Evolutionary conservation across 345 rosid genomes (phyloP).

Genomic region (Citrus cavaleriei): DNA sequence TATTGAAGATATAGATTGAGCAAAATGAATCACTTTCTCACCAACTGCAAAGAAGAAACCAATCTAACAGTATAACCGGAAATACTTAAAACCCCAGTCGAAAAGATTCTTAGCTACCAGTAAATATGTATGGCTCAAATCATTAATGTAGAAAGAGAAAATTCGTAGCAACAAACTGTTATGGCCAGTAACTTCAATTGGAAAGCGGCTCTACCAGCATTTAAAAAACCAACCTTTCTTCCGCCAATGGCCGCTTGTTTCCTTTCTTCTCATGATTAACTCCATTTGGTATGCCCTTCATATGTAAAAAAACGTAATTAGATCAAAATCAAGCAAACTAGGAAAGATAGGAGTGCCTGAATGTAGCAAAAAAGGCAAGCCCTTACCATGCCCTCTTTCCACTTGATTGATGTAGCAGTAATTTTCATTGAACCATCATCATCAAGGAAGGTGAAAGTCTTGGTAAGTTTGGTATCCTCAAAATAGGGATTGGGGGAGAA

Average conservation of each 20-base stretch:
- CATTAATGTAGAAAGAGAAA: neutral
- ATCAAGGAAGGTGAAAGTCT: slow-evolving; percentile 76
- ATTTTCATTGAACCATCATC: slow-evolving; percentile 87
- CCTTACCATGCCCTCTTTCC: slow-evolving; percentile 90
- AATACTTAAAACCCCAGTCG: neutral
- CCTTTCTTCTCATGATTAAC: slow-evolving; percentile 80
- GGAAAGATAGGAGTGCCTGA: neutral
- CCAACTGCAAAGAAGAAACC: neutral
- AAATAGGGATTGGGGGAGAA: slow-evolving; percentile 78
- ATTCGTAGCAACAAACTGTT: neutral
- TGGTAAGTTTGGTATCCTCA: slow-evolving; percentile 75
- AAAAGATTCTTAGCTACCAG: neutral
- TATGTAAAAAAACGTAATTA: slow-evolving; percentile 13
- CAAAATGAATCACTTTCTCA: neutral
- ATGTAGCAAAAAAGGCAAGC: neutral
- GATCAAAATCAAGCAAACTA: slow-evolving; percentile 7
- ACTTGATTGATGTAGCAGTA: slow-evolving; percentile 71
- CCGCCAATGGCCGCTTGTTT: slow-evolving; percentile 66
- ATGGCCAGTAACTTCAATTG: neutral
- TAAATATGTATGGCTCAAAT: neutral
- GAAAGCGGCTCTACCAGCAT: neutral
- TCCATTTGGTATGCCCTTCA: slow-evolving; percentile 85
- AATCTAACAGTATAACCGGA: neutral
- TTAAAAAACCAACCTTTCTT: slow-evolving; percentile 57
- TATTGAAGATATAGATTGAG: neutral